Evolutionary conservation across 2,329 filamentous ascomycete species (phyloP).

Genomic region (Diaporthe sp.): DNA sequence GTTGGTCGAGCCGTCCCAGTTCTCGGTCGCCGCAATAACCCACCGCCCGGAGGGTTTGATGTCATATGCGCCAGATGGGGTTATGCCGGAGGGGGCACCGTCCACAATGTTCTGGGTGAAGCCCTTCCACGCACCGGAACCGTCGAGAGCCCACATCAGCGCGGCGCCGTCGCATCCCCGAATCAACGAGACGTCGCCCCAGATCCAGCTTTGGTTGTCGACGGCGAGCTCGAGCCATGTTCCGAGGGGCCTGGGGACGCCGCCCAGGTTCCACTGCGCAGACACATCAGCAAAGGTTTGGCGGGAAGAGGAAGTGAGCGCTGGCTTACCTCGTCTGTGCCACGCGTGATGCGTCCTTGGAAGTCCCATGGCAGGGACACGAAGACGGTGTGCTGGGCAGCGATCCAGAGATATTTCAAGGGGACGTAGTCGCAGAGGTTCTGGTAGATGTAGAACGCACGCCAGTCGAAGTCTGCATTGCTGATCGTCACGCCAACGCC

Average conservation of each 20-base stretch:
- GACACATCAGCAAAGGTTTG: neutral
- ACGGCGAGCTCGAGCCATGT: slow-evolving; percentile 48
- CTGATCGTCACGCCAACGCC: slow-evolving; percentile 42
- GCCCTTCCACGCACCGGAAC: slow-evolving; percentile 45
- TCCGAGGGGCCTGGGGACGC: slow-evolving; percentile 45
- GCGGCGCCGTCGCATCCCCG: slow-evolving; percentile 47
- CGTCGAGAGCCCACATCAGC: slow-evolving; percentile 44
- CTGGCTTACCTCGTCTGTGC: slow-evolving; percentile 42
- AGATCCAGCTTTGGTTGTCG: slow-evolving; percentile 44
- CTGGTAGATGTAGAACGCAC: slow-evolving; percentile 46
- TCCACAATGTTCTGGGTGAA: slow-evolving; percentile 46
- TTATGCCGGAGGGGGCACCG: slow-evolving; percentile 40
- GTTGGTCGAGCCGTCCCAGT: slow-evolving; percentile 42
- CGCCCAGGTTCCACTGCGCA: slow-evolving; percentile 43
- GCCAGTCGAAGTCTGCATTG: slow-evolving; percentile 41
- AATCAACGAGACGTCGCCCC: slow-evolving; percentile 48
- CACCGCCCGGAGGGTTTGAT: slow-evolving; percentile 43
- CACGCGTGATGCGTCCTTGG: slow-evolving; percentile 47
- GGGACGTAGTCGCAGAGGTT: slow-evolving; percentile 47
- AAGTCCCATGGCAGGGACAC: slow-evolving; percentile 46
- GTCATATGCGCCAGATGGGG: slow-evolving; percentile 39
- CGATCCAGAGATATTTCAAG: slow-evolving; percentile 48
- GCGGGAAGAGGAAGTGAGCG: no score
- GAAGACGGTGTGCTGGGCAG: slow-evolving; percentile 43
- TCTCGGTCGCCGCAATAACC: slow-evolving; percentile 47